Conservation (phyloP, 768 basidiomycete species). For the Hemileccinum impolitum region DNA sequence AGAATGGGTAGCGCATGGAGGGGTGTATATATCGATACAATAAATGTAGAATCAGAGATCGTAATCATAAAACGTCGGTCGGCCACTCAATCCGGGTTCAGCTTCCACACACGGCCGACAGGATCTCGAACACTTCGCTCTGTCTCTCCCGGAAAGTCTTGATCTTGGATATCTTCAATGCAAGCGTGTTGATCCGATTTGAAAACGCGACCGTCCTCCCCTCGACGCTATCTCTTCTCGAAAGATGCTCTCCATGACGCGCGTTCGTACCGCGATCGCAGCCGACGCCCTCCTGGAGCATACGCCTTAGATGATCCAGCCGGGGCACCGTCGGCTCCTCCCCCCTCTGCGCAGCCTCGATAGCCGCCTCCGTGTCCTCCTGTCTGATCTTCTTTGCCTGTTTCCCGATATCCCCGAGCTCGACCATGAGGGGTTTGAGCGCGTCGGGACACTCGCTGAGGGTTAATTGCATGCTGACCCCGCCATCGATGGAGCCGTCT, state of each 20-base stretch:
- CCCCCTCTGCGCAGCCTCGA: constrained; percentile 34
- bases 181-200: constrained; percentile 73
- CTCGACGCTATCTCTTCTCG: constrained; percentile 48
- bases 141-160: constrained; percentile 72
- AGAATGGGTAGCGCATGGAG: neutral
- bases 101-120: constrained; percentile 22
- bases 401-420: constrained; percentile 54
- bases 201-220: constrained; percentile 69
- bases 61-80: no score
- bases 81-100: neutral
- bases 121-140: constrained; percentile 63
- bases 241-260: constrained; percentile 23
- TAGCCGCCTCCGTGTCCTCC: constrained; percentile 53
- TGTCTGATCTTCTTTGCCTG: constrained; percentile 47
- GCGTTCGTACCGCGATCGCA: constrained; percentile 18
- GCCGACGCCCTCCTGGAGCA: constrained; percentile 61
- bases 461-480: constrained; percentile 55
- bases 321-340: constrained; percentile 40
- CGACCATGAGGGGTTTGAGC: constrained; percentile 68
- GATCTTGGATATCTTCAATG: constrained; percentile 66
- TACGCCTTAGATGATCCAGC: constrained; percentile 55
- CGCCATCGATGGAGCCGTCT: constrained; percentile 45
- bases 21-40: neutral
- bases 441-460: constrained; percentile 57
- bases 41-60: neutral